These are phyloP conservation scores for Maudiozyma serrabonitensis DNA, from an alignment of 805 yeast species.

Conservation along the genomic window DNA sequence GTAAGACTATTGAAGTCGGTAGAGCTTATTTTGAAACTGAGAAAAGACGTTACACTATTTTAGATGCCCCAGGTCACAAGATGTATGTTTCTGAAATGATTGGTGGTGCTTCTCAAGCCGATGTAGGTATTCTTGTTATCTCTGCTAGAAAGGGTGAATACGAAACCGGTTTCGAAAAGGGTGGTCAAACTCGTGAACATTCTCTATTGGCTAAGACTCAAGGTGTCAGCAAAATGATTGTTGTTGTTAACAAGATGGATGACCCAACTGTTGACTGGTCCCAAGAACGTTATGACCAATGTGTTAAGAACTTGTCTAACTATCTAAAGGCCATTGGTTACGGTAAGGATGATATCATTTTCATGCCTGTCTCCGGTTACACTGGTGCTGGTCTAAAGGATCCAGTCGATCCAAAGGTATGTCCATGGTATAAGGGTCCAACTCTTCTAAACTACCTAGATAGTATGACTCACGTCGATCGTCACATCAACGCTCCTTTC, in stretches of 20 bases:
- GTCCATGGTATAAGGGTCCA: constrained; percentile 95
- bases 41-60: constrained; percentile 91
- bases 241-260: constrained; percentile 97
- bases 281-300: constrained; percentile 90
- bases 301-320: constrained; percentile 68
- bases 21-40: constrained; percentile 97
- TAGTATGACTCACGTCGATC: constrained; percentile 65
- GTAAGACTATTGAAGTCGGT: constrained; percentile 98
- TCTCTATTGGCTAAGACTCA: constrained; percentile 96
- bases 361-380: constrained; percentile 97
- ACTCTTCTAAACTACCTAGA: constrained; percentile 85
- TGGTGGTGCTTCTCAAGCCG: constrained; percentile 99
- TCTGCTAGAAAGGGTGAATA: constrained; percentile 99
- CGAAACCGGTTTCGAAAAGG: constrained; percentile 98
- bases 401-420: constrained; percentile 54
- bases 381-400: constrained; percentile 96
- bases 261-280: constrained; percentile 97
- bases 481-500: constrained; percentile 89
- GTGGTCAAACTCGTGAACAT: constrained; percentile 98
- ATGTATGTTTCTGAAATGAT: constrained; percentile 98
- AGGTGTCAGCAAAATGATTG: constrained; percentile 90
- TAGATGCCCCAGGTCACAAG: constrained; percentile 99
- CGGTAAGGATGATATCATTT: constrained; percentile 71
- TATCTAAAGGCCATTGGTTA: constrained; percentile 89
- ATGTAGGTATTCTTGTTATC: constrained; percentile 92